Evolutionary conservation across 495 filamentous ascomycete species (phyloP), one percentile per base, ranked within the genome.

Genomic region (Xylaria intraflava): DNA sequence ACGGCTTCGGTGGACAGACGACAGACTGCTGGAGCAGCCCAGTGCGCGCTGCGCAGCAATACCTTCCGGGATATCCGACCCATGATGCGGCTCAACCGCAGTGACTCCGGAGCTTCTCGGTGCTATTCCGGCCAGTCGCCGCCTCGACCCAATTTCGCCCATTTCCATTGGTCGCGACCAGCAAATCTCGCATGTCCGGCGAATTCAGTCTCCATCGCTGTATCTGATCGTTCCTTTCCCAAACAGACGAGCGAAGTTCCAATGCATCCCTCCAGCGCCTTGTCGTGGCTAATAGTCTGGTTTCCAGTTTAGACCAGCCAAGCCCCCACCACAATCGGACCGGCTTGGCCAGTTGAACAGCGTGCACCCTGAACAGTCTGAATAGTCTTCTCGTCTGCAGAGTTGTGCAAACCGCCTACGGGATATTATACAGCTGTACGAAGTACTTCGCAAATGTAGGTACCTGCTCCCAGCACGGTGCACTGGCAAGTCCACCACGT

Each of bases 271-370:
- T n/a, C n/a, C n/a, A n/a, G n/a, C n/a, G n/a, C n/a, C n/a, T n/a
- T n/a, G n/a, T n/a, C n/a, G n/a, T n/a, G n/a, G n/a, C n/a, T n/a
- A n/a, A n/a, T n/a, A n/a, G n/a, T n/a, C n/a, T n/a, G n/a, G n/a
- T n/a, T n/a, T n/a, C n/a, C n/a, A n/a, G n/a, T n/a, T n/a, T n/a
- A n/a, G n/a, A n/a, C n/a, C n/a, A n/a, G n/a, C n/a, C n/a, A n/a
- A n/a, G n/a, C n/a, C 51, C 44, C 51, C 51, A 54, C 51, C 14
- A 26, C 52, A 55, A 48, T 55, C 52, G 52, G 52, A 55, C 52
- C 52, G 52, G 52, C 38, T 55, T 29, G 27, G 22, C 35, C 11
- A 38, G 16, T 4, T n/a, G 14, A 17, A 29, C 27, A 4, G 27
- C 27, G n/a, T n/a, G n/a, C n/a, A n/a, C n/a, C n/a, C n/a, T n/a